phyloP scores from a whole-genome alignment of 371 early-diverging fungal species.

The Vairimorpha necatrix region DNA sequence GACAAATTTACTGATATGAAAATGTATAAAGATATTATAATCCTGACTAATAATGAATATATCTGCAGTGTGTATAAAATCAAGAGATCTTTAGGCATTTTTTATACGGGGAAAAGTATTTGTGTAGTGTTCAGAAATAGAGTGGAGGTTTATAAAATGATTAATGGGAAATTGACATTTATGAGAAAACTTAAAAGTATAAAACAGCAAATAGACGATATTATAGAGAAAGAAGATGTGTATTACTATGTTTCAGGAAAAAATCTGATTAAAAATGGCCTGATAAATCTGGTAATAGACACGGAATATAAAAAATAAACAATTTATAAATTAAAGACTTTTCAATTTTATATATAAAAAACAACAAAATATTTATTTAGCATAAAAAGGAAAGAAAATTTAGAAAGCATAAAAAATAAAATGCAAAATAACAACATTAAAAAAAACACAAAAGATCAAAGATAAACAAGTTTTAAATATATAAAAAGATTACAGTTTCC shows the following conservation, averaged over 20 bases:
- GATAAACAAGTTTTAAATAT: too few relatives aligned
- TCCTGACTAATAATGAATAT: background rate
- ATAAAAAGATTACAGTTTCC: too few relatives aligned
- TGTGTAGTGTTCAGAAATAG: background rate
- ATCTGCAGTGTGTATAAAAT: background rate
- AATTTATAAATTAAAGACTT: too few relatives aligned
- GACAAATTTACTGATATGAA: background rate
- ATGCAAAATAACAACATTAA: too few relatives aligned
- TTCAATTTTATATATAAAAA: too few relatives aligned
- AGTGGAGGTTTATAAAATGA: background rate
- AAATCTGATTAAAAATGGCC: background rate
- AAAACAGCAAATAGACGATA: background rate
- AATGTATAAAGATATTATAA: background rate
- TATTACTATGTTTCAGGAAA: background rate
- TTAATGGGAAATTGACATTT: background rate
- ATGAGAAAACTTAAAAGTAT: background rate
- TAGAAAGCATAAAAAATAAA: too few relatives aligned
- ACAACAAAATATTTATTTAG: too few relatives aligned
- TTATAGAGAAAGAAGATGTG: background rate
- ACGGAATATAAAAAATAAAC: background rate
- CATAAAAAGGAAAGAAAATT: too few relatives aligned
- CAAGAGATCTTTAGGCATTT: background rate
- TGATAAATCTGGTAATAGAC: background rate
- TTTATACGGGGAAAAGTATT: constrained; percentile 1
- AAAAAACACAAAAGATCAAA: too few relatives aligned